Base-by-base conservation (phyloP, 768 basidiomycete species). In the Mycena pura region DNA sequence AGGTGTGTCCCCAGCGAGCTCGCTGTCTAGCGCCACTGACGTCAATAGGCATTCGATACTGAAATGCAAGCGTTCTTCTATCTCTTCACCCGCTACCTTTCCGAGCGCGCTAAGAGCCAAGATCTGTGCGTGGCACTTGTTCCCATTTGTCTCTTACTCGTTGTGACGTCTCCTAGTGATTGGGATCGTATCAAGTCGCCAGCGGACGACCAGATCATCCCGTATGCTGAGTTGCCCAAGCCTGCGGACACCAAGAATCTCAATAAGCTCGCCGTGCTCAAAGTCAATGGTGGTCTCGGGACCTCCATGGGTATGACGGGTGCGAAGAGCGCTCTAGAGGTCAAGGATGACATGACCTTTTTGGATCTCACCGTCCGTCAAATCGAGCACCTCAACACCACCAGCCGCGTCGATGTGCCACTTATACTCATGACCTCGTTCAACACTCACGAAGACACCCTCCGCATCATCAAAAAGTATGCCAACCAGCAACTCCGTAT, bases 351-450 rank as follows among this genome's bases (percentile, higher is more conserved):
- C 74, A 95, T 96, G 95, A 96, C 92, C 50, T 98, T 97, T 87
- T 87, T 98, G 63, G 96, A 98, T 76, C 85, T 98, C 64, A 91
- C 87, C 56, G 93, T 98, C 44, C 86, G 93, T 66, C 95, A 97
- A 78, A 95, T 98, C 70, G 94, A 97, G 83, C 93, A 96, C 75
- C 88, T 96, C 72, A 95, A 96, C 83, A 91, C 88, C 51, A 84
- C 86, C 47, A 81, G 86, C 72, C 86, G 86, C 64, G 90, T 93
- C 76, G 91, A 97, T 77, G 93, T 96, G 43, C 95, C 94, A n/a
- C 90, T 97, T 75, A 91, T 97, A 79, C 87, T 98, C 72, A 96
- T 97, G 96, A 97, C 95, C 72, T 96, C 94, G 56, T 98, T 99
- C 85, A 96, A 96, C 83, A 98, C 96, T 19, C 92, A 95, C 74